A percentile compares a stretch with the other conserved stretches of the same genome.
phyloP scores from a whole-genome alignment of 2,329 filamentous ascomycete genomes.

The Aspergillus fumigatus region DNA sequence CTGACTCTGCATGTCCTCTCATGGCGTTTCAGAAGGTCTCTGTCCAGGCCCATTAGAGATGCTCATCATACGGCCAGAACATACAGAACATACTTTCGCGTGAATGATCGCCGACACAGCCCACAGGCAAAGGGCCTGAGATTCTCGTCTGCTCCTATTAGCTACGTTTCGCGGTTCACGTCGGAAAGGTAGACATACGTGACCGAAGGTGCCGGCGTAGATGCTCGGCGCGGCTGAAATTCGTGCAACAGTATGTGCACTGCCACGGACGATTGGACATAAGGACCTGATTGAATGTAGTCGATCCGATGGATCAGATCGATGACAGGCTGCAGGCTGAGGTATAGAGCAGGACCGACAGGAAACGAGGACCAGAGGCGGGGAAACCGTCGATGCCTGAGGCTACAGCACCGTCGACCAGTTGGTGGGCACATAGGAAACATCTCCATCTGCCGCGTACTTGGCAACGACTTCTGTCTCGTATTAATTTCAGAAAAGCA shows the following conservation, averaged over 20 bases:
- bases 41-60: background rate
- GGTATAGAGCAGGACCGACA: background rate
- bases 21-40: slow-evolving; percentile 20
- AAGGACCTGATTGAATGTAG: background rate
- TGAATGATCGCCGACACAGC: slow-evolving; percentile 15
- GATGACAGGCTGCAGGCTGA: background rate
- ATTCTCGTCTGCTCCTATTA: slow-evolving; percentile 12
- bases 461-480: no score
- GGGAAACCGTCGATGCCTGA: no score
- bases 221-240: slow-evolving; percentile 20
- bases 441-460: no score
- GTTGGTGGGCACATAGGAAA: no score
- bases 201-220: slow-evolving; percentile 17
- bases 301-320: background rate
- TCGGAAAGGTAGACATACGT: slow-evolving; percentile 7
- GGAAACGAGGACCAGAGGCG: background rate
- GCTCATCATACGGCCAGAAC: background rate
- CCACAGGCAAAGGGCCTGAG: slow-evolving; percentile 13
- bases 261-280: slow-evolving; percentile 9
- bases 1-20: slow-evolving; percentile 16
- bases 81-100: slow-evolving; percentile 15
- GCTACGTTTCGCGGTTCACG: background rate
- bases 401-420: no score
- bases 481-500: no score
- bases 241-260: slow-evolving; percentile 11